Conservation (phyloP, 306 rosid species). For the Vigna mungo region DNA sequence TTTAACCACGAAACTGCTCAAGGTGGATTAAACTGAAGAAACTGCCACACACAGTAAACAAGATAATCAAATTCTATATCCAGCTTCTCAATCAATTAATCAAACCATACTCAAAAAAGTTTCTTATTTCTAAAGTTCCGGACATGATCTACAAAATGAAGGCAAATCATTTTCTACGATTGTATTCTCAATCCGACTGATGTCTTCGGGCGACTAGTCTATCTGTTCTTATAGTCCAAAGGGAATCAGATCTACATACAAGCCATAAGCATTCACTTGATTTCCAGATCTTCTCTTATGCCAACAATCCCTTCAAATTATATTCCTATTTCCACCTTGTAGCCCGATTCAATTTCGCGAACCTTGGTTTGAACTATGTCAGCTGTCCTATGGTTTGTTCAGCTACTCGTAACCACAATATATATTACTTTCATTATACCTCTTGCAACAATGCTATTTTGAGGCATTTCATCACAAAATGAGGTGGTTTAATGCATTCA, state of each 20-base stretch:
- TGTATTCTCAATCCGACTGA: background rate
- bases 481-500: background rate
- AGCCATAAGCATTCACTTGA: background rate
- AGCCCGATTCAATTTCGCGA: background rate
- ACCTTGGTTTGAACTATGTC: background rate
- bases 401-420: no score
- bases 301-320: background rate
- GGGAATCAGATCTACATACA: background rate
- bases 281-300: background rate
- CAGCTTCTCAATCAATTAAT: background rate
- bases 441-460: no score
- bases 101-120: background rate
- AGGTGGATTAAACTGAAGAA: no score
- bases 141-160: background rate
- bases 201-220: background rate
- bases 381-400: no score
- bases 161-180: background rate
- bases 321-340: background rate
- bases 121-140: background rate
- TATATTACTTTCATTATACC: background rate
- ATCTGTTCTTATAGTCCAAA: background rate
- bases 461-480: background rate
- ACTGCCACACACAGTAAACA: background rate
- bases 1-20: background rate
- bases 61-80: background rate